Evolutionary conservation across 352 stramenopile genomes (phyloP).

Genomic region (Elongisporangium undulatum): DNA sequence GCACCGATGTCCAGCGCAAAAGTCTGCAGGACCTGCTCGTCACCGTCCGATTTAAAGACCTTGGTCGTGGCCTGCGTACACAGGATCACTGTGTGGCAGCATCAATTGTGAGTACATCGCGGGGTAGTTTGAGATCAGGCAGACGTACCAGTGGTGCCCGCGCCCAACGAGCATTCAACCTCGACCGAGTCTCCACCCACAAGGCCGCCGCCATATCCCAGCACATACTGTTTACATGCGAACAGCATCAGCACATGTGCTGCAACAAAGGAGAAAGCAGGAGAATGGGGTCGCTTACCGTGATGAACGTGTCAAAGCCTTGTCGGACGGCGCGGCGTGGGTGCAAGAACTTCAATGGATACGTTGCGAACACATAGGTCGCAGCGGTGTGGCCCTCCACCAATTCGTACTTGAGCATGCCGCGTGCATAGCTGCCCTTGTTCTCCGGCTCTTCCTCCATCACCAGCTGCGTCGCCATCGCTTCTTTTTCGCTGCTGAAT

Average conservation of each 20-base stretch:
- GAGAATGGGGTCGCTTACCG: slow-evolving; percentile 24
- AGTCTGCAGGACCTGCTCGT: slow-evolving; percentile 46
- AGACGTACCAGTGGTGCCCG: slow-evolving; percentile 41
- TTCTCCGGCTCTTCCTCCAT: not conserved
- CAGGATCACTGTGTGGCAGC: slow-evolving; percentile 43
- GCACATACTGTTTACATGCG: slow-evolving; percentile 50
- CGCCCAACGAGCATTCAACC: slow-evolving; percentile 45
- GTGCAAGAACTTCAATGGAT: slow-evolving; percentile 86
- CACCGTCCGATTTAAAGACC: slow-evolving; percentile 68
- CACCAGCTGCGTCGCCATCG: not conserved
- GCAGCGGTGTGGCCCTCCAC: slow-evolving; percentile 53
- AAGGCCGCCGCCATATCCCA: slow-evolving; percentile 79
- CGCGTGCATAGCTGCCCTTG: slow-evolving; percentile 12
- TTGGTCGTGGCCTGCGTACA: slow-evolving; percentile 85
- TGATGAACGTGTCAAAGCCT: slow-evolving; percentile 67
- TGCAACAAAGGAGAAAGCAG: not conserved
- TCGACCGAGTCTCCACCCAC: slow-evolving; percentile 70
- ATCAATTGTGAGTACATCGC: slow-evolving; percentile 3
- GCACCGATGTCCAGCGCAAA: slow-evolving; percentile 43
- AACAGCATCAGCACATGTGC: not conserved
- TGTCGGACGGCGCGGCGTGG: slow-evolving; percentile 56
- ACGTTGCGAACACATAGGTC: slow-evolving; percentile 79
- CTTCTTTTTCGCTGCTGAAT: not conserved
- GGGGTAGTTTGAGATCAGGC: not conserved
- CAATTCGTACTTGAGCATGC: slow-evolving; percentile 69